Conservation (phyloP, 441 rosid genomes). For the Geranium incanum region DNA sequence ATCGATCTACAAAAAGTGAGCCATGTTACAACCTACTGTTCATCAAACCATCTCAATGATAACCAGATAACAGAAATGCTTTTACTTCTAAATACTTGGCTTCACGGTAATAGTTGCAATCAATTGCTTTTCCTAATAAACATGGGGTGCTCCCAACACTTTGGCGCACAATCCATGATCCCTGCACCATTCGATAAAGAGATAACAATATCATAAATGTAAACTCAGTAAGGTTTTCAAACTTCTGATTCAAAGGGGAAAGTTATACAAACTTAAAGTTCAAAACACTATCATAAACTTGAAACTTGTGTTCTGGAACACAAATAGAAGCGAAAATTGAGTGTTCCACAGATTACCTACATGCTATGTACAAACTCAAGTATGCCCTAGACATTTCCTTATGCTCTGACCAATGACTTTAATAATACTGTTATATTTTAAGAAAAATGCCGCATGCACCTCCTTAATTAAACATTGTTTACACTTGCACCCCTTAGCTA, state of each 20-base stretch:
- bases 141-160: constrained; percentile 99
- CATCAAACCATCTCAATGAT: background rate
- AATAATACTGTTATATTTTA: no score
- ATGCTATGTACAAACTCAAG: background rate
- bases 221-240: no score
- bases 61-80: background rate
- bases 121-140: constrained; percentile 90
- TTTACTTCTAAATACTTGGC: constrained; percentile 74
- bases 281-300: background rate
- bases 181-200: constrained; percentile 38
- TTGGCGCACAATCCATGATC: constrained; percentile 98
- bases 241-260: no score
- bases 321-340: background rate
- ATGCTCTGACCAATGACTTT: no score
- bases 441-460: no score
- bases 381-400: background rate
- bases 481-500: no score
- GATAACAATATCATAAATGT: background rate
- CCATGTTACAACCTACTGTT: constrained; percentile 10
- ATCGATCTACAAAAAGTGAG: constrained; percentile 52
- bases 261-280: background rate
- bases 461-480: no score
- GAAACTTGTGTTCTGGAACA: no score
- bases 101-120: constrained; percentile 85
- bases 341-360: background rate